Conservation (phyloP, 805 yeast genomes). For the Schizosaccharomyces osmophilus region DNA sequence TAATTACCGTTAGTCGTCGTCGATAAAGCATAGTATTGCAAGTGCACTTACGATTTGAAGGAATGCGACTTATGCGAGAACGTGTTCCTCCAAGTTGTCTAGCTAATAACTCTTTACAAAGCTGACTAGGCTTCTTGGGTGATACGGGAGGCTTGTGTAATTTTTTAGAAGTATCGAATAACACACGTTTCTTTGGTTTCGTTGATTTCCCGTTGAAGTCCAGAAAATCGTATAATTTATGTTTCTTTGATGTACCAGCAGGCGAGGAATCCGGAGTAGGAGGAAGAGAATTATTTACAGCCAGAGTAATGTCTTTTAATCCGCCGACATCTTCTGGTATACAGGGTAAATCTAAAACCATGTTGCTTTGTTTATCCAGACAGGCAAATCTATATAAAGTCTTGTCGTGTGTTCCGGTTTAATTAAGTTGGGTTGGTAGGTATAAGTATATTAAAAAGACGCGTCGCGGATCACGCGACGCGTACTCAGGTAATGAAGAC, state of each 20-base stretch:
- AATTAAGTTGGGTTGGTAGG: background rate
- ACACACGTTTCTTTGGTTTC: background rate
- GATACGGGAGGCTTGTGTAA: background rate
- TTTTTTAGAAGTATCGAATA: background rate
- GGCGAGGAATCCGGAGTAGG: background rate
- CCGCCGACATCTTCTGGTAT: background rate
- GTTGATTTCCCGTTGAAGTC: background rate
- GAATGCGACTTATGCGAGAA: background rate
- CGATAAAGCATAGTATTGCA: background rate
- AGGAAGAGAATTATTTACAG: background rate
- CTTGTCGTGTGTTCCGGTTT: background rate
- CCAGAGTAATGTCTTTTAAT: background rate
- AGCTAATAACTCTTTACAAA: background rate
- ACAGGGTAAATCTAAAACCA: no score
- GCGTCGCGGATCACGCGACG: background rate
- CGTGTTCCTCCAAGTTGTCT: background rate
- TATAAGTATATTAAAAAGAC: background rate
- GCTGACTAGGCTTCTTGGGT: background rate
- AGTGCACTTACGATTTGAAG: background rate
- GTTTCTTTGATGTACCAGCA: background rate
- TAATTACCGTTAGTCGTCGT: background rate
- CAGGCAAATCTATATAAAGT: no score
- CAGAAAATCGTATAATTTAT: background rate
- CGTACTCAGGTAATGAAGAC: background rate
- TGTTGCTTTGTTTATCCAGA: no score